Evolutionary conservation across 2,329 filamentous ascomycete genomes (phyloP).

Genomic region (Colletotrichum higginsianum): DNA sequence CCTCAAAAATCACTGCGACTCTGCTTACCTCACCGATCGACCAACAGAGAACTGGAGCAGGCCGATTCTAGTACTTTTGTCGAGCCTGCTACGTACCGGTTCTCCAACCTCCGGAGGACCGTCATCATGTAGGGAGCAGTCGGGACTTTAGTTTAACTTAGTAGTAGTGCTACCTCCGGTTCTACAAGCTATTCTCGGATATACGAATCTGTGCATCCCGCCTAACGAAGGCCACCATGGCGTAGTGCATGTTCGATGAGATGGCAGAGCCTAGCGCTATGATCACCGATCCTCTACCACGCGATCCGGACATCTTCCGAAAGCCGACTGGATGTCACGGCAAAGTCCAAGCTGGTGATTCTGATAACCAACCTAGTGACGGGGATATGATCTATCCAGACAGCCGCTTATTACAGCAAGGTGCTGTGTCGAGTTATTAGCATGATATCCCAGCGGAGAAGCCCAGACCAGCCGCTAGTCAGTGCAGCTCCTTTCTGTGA

Average conservation of each 20-base stretch:
- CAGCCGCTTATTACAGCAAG: background rate
- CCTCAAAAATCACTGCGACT: conserved; percentile 22
- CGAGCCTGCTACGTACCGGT: background rate
- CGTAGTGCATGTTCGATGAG: background rate
- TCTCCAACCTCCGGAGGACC: conserved; percentile 3
- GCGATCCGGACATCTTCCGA: background rate
- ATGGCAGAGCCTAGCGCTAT: background rate
- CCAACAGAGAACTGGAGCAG: conserved; percentile 1
- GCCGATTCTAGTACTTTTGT: background rate
- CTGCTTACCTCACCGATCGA: conserved; percentile 18
- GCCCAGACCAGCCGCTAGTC: background rate
- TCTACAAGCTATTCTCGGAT: conserved; percentile 9
- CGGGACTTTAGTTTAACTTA: background rate
- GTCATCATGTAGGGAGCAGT: background rate
- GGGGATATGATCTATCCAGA: background rate
- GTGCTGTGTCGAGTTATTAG: background rate
- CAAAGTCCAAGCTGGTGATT: background rate
- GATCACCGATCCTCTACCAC: background rate
- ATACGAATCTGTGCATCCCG: background rate
- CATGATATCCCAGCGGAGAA: background rate
- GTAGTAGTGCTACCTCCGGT: conserved; percentile 9
- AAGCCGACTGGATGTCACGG: background rate
- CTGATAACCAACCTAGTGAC: background rate
- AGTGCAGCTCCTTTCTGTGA: background rate
- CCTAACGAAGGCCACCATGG: background rate